Conservation (phyloP, 2,329 filamentous ascomycete species). For the Colletotrichum lini region DNA sequence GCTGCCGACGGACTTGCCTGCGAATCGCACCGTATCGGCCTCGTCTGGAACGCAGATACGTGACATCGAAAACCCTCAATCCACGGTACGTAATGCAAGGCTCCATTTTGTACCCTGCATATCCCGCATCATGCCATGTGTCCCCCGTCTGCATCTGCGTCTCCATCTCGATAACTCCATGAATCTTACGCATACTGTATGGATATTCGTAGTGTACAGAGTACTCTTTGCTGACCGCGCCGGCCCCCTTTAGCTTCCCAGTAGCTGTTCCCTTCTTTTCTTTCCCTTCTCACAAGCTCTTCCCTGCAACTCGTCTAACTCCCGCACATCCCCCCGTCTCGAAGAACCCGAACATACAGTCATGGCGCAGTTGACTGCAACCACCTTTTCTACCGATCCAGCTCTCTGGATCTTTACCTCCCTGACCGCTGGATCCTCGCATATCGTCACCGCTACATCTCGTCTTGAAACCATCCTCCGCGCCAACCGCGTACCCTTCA, state of each 20-base stretch:
- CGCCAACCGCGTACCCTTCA: slow-evolving; percentile 94
- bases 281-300: slow-evolving; percentile 31
- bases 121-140: slow-evolving; percentile 13
- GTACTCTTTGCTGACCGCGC: slow-evolving; percentile 28
- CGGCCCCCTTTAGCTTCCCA: slow-evolving; percentile 26
- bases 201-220: too few species aligned
- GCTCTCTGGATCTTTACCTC: slow-evolving; percentile 96
- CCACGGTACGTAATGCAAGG: slow-evolving; percentile 31
- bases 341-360: slow-evolving; percentile 27
- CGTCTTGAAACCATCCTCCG: slow-evolving; percentile 96
- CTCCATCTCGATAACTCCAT: slow-evolving; percentile 2
- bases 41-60: slow-evolving; percentile 34
- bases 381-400: slow-evolving; percentile 72
- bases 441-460: slow-evolving; percentile 96
- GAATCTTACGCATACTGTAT: too few species aligned
- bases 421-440: slow-evolving; percentile 92
- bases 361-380: slow-evolving; percentile 44
- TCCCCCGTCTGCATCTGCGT: slow-evolving; percentile 6
- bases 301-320: slow-evolving; percentile 34
- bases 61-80: slow-evolving; percentile 32
- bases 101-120: slow-evolving; percentile 18
- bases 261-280: slow-evolving; percentile 23
- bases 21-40: slow-evolving; percentile 21
- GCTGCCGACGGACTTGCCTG: slow-evolving; percentile 16
- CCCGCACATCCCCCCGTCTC: slow-evolving; percentile 20